phyloP scores from a whole-genome alignment of 495 filamentous ascomycete species.

The Immersiella caudata region DNA sequence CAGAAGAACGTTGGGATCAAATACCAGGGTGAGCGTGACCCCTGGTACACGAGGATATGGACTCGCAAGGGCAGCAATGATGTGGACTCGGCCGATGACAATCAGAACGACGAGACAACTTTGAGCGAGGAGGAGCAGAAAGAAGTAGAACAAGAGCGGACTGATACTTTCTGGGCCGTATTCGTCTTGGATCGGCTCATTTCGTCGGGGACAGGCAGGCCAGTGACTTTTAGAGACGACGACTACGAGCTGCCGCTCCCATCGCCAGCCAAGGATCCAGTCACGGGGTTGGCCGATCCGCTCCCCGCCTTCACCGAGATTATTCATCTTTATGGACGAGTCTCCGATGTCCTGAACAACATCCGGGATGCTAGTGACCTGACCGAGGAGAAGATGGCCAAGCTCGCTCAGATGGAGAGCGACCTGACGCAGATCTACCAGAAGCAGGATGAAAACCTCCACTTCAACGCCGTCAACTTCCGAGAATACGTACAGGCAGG shows the following conservation, averaged over 20 bases:
- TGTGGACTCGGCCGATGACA: constrained; percentile 33
- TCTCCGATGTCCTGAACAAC: constrained; percentile 81
- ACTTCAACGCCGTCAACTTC: constrained; percentile 80
- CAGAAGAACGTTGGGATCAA: constrained; percentile 76
- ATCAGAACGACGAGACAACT: constrained; percentile 43
- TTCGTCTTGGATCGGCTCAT: constrained; percentile 85
- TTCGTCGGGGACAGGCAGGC: constrained; percentile 78
- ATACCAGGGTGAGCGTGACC: constrained; percentile 62
- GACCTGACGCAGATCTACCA: constrained; percentile 81
- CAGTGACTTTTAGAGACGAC: constrained; percentile 77
- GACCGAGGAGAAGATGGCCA: constrained; percentile 67
- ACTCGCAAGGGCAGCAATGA: constrained; percentile 37
- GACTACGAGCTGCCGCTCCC: constrained; percentile 81
- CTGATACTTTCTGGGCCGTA: constrained; percentile 84
- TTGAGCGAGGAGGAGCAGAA: constrained; percentile 59
- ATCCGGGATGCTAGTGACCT: constrained; percentile 76
- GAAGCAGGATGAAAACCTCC: constrained; percentile 67
- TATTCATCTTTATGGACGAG: constrained; percentile 79
- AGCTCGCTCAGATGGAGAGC: constrained; percentile 71
- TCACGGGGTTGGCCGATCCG: constrained; percentile 69
- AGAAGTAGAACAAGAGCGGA: constrained; percentile 68
- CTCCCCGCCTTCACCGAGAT: constrained; percentile 80
- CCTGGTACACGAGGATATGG: constrained; percentile 48
- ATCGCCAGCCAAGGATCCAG: constrained; percentile 57
- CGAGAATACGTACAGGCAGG: constrained; percentile 73